Evolutionary conservation across 768 basidiomycete species (phyloP).

Genomic region (Phaffia tasmanica): DNA sequence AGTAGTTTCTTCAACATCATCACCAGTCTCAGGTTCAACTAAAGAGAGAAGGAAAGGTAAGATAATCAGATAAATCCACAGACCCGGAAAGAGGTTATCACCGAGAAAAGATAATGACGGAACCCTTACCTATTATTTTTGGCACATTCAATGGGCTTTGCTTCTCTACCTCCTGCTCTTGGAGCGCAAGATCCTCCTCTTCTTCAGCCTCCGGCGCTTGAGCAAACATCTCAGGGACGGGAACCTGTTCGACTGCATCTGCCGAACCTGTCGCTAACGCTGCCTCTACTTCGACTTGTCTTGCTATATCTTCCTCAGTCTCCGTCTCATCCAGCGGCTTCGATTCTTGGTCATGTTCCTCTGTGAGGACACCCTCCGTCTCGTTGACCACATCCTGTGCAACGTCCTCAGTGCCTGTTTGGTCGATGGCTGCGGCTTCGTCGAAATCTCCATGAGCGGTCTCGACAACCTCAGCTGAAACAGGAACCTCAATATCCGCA

Average conservation of each 20-base stretch:
- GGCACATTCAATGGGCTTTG: too few relatives aligned
- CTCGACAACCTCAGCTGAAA: not conserved
- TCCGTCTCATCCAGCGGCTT: not conserved
- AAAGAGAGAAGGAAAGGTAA: not conserved
- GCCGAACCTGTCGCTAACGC: slow-evolving; percentile 5
- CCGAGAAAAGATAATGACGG: not conserved
- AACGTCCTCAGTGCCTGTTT: not conserved
- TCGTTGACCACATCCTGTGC: not conserved
- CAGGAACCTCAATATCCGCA: slow-evolving; percentile 13
- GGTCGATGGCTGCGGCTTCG: not conserved
- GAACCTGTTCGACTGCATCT: slow-evolving; percentile 14
- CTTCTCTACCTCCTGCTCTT: not conserved
- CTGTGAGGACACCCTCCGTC: not conserved
- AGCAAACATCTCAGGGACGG: slow-evolving; percentile 6
- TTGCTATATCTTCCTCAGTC: not conserved
- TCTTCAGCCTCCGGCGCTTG: not conserved
- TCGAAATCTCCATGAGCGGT: slow-evolving; percentile 6
- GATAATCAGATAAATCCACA: not conserved
- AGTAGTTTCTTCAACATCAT: not conserved
- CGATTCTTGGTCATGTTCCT: not conserved
- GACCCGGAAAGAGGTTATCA: not conserved
- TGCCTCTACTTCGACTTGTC: slow-evolving; percentile 3
- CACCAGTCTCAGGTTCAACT: not conserved
- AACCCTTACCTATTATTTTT: not conserved
- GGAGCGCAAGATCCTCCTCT: not conserved